Evolutionary conservation across 192 early-diverging fungal species (phyloP).

Genomic region (Podochytrium sp.): DNA sequence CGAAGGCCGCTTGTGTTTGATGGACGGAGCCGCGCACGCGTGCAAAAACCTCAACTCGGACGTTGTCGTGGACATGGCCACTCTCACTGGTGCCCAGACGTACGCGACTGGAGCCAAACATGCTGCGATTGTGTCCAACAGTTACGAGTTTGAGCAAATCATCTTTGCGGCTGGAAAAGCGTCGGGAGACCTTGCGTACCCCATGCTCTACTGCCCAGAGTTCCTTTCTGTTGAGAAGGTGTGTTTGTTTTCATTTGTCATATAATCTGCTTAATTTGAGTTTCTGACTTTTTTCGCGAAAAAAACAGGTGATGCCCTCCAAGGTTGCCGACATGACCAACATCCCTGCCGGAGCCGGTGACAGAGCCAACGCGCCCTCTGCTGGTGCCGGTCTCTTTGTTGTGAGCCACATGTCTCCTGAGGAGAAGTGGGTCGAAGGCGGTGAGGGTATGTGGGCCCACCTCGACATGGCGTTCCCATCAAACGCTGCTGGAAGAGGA

Average conservation of each 20-base stretch:
- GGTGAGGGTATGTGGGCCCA: slow-evolving; percentile 48
- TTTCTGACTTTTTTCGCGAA: too few relatives aligned
- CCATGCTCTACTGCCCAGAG: slow-evolving; percentile 42
- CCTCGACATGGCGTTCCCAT: slow-evolving; percentile 44
- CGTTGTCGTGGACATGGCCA: slow-evolving; percentile 58
- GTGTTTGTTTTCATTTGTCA: too few relatives aligned
- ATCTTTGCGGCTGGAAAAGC: slow-evolving; percentile 45
- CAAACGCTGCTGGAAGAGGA: slow-evolving; percentile 4
- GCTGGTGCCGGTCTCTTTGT: slow-evolving; percentile 57
- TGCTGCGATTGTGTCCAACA: slow-evolving; percentile 47
- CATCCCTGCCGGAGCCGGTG: slow-evolving; percentile 11
- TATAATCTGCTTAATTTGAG: background rate
- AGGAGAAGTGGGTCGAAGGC: slow-evolving; percentile 33
- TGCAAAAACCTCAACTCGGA: slow-evolving; percentile 48
- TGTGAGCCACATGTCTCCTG: slow-evolving; percentile 42
- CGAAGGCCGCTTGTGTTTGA: slow-evolving; percentile 49
- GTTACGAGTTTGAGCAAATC: slow-evolving; percentile 40
- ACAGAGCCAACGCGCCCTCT: slow-evolving; percentile 50
- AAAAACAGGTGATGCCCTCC: slow-evolving; percentile 6
- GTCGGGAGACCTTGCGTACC: slow-evolving; percentile 48
- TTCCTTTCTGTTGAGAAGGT: slow-evolving; percentile 24
- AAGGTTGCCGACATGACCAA: slow-evolving; percentile 60
- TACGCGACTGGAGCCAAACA: slow-evolving; percentile 55
- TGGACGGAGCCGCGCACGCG: slow-evolving; percentile 57
- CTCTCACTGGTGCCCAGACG: slow-evolving; percentile 58